phyloP scores from a whole-genome alignment of 345 rosid species.

The Rhodamnia argentea region DNA sequence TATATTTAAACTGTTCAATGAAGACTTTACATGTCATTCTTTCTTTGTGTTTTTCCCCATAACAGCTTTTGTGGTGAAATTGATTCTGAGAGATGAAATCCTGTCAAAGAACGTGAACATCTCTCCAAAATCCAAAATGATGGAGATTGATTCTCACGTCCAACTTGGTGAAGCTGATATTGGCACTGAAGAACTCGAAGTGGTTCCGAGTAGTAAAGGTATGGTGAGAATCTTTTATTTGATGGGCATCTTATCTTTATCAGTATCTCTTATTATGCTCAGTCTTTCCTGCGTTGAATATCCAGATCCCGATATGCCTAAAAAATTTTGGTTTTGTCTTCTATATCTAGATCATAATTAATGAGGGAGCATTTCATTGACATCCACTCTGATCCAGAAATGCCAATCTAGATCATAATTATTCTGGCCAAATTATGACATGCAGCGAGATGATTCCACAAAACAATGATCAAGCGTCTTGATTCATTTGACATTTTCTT shows the following conservation, averaged over 20 bases:
- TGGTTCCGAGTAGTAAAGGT: constrained; percentile 12
- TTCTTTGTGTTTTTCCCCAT: background rate
- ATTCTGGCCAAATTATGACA: background rate
- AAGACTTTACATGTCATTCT: background rate
- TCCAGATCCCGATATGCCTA: background rate
- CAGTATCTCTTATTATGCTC: background rate
- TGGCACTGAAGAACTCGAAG: constrained; percentile 5
- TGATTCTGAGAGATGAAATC: constrained; percentile 33
- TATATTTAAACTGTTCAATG: background rate
- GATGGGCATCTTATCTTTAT: background rate
- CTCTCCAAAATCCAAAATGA: constrained; percentile 24
- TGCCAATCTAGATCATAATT: background rate
- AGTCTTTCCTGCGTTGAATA: background rate
- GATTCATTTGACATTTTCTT: background rate
- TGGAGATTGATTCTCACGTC: constrained; percentile 7
- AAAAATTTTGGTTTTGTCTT: background rate
- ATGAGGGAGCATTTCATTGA: background rate
- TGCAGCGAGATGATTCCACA: background rate
- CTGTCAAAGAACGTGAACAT: constrained; percentile 17
- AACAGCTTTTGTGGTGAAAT: constrained; percentile 51
- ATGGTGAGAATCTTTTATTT: background rate
- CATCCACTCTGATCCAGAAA: background rate
- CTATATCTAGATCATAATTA: too few species aligned
- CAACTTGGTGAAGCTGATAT: constrained; percentile 4
- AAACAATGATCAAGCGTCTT: background rate